Evolutionary conservation across 164 flowering plant genomes (phyloP).

Genomic region (Vitis labrusca): DNA sequence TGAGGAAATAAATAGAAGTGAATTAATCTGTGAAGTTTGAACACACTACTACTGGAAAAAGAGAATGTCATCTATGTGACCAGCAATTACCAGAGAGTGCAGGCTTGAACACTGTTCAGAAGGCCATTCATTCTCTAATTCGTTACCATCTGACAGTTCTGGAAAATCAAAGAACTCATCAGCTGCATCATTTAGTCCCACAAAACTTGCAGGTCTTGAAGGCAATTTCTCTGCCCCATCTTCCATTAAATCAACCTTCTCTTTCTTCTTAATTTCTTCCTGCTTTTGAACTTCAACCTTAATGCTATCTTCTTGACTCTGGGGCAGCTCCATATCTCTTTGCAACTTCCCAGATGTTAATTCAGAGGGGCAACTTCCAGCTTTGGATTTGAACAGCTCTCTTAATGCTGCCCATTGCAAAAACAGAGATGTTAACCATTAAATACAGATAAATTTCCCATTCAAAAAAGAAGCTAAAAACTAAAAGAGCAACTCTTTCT

Average conservation of each 20-base stretch:
- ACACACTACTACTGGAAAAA: not conserved
- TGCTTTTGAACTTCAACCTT: slow-evolving; percentile 4
- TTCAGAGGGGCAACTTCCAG: slow-evolving; percentile 41
- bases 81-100: slow-evolving; percentile 25
- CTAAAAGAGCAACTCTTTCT: not conserved
- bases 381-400: slow-evolving; percentile 68
- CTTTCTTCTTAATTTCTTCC: slow-evolving; percentile 9
- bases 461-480: not conserved
- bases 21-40: not conserved
- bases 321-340: slow-evolving; percentile 29
- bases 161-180: slow-evolving; percentile 64
- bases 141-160: slow-evolving; percentile 34
- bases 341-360: slow-evolving; percentile 42
- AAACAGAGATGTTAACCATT: not conserved
- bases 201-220: slow-evolving; percentile 31
- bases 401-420: slow-evolving; percentile 58
- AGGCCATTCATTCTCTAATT: slow-evolving; percentile 37
- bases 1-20: not conserved
- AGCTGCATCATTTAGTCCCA: slow-evolving; percentile 36
- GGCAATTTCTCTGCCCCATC: slow-evolving; percentile 20
- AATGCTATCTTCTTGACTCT: slow-evolving; percentile 13
- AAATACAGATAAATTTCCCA: not conserved
- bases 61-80: not conserved
- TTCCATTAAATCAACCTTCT: slow-evolving; percentile 2
- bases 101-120: slow-evolving; percentile 22